These are phyloP conservation scores for Sapria himalayana DNA, from an alignment of 345 rosid genomes.

Conservation along the genomic window DNA sequence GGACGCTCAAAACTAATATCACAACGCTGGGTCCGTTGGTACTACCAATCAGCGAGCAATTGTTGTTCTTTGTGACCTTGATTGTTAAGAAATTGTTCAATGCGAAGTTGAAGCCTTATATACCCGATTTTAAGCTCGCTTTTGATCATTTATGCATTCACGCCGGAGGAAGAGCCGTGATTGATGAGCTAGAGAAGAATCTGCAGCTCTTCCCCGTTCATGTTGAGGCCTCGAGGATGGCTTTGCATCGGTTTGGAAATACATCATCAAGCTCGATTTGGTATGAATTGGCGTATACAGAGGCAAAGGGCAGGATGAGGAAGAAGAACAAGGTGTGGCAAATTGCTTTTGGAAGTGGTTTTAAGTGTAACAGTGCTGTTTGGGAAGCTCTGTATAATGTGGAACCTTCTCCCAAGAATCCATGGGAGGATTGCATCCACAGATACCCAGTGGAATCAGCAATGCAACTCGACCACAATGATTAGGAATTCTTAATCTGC, in stretches of 20 bases:
- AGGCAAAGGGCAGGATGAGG: slow-evolving; percentile 41
- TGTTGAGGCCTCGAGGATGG: slow-evolving; percentile 43
- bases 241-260: slow-evolving; percentile 36
- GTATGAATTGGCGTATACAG: slow-evolving; percentile 41
- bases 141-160: slow-evolving; percentile 45
- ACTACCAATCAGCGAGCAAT: slow-evolving; percentile 36
- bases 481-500: slow-evolving; percentile 4
- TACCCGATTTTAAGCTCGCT: slow-evolving; percentile 46
- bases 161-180: slow-evolving; percentile 34
- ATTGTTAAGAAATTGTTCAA: slow-evolving; percentile 26
- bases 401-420: slow-evolving; percentile 33
- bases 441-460: slow-evolving; percentile 48
- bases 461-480: slow-evolving; percentile 11
- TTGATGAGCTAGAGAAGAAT: slow-evolving; percentile 47
- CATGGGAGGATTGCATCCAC: slow-evolving; percentile 57
- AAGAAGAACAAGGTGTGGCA: slow-evolving; percentile 38
- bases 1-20: slow-evolving; percentile 46
- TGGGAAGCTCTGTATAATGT: slow-evolving; percentile 45
- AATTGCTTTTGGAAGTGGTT: slow-evolving; percentile 43
- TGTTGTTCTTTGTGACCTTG: slow-evolving; percentile 28
- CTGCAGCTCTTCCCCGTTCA: slow-evolving; percentile 32
- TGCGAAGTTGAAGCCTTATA: slow-evolving; percentile 37
- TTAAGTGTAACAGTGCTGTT: slow-evolving; percentile 50
- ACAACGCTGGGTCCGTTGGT: slow-evolving; percentile 39
- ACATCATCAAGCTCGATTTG: slow-evolving; percentile 36